Percentiles rank a stretch among this genome's conserved stretches.
Evolutionary conservation across 2,329 filamentous ascomycete genomes (phyloP).

Genomic region (Sclerotinia minor): DNA sequence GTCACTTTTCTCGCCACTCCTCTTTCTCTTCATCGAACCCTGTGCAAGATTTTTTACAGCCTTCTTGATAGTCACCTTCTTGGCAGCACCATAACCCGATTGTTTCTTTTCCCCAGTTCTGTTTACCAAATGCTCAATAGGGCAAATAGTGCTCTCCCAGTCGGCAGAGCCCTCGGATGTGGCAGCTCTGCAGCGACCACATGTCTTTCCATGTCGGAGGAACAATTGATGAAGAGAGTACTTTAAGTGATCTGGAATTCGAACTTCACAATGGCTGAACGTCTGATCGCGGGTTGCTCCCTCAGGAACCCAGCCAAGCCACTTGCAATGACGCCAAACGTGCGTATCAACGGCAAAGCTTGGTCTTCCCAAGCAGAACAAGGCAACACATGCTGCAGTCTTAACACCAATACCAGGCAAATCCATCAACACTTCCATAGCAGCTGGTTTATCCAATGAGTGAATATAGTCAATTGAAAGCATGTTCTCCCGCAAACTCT

Average conservation of each 20-base stretch:
- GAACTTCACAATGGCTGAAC: conserved; percentile 55
- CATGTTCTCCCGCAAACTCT: conserved; percentile 56
- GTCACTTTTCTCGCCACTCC: conserved; percentile 27
- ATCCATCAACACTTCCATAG: conserved; percentile 52
- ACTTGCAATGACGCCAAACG: conserved; percentile 53
- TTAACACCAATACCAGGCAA: conserved; percentile 58
- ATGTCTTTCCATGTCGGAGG: conserved; percentile 54
- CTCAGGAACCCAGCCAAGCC: conserved; percentile 58
- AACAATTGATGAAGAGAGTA: conserved; percentile 57
- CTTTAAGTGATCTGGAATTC: conserved; percentile 54
- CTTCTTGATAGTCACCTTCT: conserved; percentile 13
- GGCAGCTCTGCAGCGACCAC: conserved; percentile 48
- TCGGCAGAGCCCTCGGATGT: conserved; percentile 60
- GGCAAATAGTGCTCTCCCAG: conserved; percentile 61
- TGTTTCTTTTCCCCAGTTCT: conserved; percentile 55
- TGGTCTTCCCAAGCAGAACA: conserved; percentile 55
- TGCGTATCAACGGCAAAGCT: conserved; percentile 61
- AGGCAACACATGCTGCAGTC: conserved; percentile 56
- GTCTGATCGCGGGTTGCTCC: conserved; percentile 49
- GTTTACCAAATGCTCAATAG: conserved; percentile 62
- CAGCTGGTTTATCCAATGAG: conserved; percentile 48
- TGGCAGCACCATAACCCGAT: conserved; percentile 15
- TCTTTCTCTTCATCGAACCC: conserved; percentile 26
- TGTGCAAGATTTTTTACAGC: conserved; percentile 24
- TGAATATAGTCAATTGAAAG: conserved; percentile 58